Evolutionary conservation across 2,329 filamentous ascomycete species (phyloP), one percentile per base, ranked within the genome.

Genomic region (Neospermospora avenae): DNA sequence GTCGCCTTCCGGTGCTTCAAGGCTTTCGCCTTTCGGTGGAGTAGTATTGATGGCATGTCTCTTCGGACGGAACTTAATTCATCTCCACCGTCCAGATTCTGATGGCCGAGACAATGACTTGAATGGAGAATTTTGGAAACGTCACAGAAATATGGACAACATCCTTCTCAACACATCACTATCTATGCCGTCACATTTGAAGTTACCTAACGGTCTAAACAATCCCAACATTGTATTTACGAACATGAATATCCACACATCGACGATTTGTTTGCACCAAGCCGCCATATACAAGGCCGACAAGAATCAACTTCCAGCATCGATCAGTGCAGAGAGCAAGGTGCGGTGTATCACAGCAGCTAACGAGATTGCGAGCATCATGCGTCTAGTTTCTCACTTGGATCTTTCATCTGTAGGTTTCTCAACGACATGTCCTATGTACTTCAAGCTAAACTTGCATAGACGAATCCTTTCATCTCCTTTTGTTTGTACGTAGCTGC

Each of bases 271-370:
- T 73, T 79, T 99, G n/a, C 95, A 99, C 71, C 95, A 99, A 76
- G 95, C 93, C 2, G 95, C 95, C 25, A 98, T 99, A 20, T 97
- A 93, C 81, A 98, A 97, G 73, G 92, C 93, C 0, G 93, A 98
- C 69, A 95, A 92, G 76, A 89, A 96, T 74, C 84, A 86, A 56
- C 78, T 97, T 62, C 87, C 91, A 0, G 78, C 83, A 1, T 87
- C 88, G 18, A 87, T 97, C 49, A 87, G 90, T 64, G 86, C 89
- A 1, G 93, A 98, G 72, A 96, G 93, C 74, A 97, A 96, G 74
- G 85, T 95, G 14, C 84, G 95, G 63, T 98, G 95, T 69, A 91
- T 98, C 61, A 92, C 92, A 22, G 92, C 93, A 13, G 95, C 95
- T 28, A 92, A 93, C 59, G 93, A 97, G 72, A 96, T 97, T 71